Evolutionary conservation across 768 basidiomycete species (phyloP), one percentile per base, ranked within the genome.

Genomic region (Boletus rubescentipes): DNA sequence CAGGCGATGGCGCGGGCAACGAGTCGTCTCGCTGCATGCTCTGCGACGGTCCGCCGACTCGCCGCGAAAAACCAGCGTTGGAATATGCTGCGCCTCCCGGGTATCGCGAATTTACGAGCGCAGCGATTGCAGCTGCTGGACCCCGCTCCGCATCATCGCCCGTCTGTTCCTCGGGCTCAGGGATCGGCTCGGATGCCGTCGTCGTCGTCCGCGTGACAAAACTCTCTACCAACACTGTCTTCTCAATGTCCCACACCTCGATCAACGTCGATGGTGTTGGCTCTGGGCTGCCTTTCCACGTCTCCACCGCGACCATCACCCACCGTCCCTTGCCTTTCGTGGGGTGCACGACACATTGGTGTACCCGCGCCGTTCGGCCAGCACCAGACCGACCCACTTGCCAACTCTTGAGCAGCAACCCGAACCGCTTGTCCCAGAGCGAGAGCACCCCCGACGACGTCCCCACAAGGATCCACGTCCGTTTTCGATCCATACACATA

Each of bases 351-450:
- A 78, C 79, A 58, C 86, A 86, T 63, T 92, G 86, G 55, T 91
- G 80, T 21, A 95, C 81, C 35, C 83, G 79, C 3, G 78, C 79
- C 8, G 78, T 75, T 36, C 76, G 72, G 2, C 82, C 82, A 2
- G 75, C 73, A 11, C 78, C 74, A 4, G 81, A 77, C 7, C 77
- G 75, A 10, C 85, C 85, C 8, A 85, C 85, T 63, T 85, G 83
- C 95, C 96, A 98, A 55, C 86, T 91, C 68, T 89, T 90, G 58
- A 98, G 77, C 5, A 89, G 75, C 18, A 98, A 75, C 1, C 95
- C 94, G 61, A 98, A 99, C 10, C 96, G 87, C 39, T 93, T 84
- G 72, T 99, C 97, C 94, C 95, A 99, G 3, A 99, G 77, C 0
- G 90, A 85, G 12, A 98, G 73, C 14, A 88, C 83, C 6, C 96